Conservation (phyloP, 768 basidiomycete species). For the Termitomyces sp. region DNA sequence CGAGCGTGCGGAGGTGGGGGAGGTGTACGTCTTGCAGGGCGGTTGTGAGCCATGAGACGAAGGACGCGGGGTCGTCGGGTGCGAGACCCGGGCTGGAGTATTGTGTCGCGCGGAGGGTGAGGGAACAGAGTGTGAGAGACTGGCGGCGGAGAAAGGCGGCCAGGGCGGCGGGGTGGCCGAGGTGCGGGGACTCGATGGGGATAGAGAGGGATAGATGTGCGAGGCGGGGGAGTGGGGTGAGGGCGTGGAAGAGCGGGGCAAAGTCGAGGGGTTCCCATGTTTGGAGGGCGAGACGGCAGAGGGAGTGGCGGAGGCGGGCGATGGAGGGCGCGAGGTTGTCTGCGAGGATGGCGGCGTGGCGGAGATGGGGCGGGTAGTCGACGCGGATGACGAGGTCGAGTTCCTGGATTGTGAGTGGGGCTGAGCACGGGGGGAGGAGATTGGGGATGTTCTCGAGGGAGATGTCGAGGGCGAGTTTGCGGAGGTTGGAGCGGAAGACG, state of each 20-base stretch:
- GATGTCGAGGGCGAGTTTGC: slow-evolving; percentile 37
- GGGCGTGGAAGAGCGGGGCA: slow-evolving; percentile 32
- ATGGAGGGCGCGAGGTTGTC: slow-evolving; percentile 35
- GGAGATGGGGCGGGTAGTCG: slow-evolving; percentile 25
- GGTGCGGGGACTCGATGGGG: slow-evolving; percentile 33
- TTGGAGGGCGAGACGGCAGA: slow-evolving; percentile 35
- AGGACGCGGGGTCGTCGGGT: slow-evolving; percentile 24
- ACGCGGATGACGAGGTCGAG: slow-evolving; percentile 38
- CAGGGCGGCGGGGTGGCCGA: slow-evolving; percentile 36
- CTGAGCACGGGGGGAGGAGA: slow-evolving; percentile 26
- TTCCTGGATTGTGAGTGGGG: slow-evolving; percentile 30
- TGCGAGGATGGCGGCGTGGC: slow-evolving; percentile 27
- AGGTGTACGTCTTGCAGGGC: slow-evolving; percentile 24
- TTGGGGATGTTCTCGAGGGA: slow-evolving; percentile 35
- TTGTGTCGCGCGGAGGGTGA: slow-evolving; percentile 39
- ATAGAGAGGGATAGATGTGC: slow-evolving; percentile 34
- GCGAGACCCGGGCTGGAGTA: slow-evolving; percentile 29
- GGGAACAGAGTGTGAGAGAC: slow-evolving; percentile 26
- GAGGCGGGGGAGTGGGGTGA: slow-evolving; percentile 27
- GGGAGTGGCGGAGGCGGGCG: slow-evolving; percentile 27
- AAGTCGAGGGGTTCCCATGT: slow-evolving; percentile 42
- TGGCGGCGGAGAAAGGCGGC: slow-evolving; percentile 32
- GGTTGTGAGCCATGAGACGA: slow-evolving; percentile 31
- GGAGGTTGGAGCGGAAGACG: slow-evolving; percentile 30
- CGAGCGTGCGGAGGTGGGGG: slow-evolving; percentile 15